phyloP scores from a whole-genome alignment of 2,329 filamentous ascomycete genomes.

The Metarhizium rileyi region DNA sequence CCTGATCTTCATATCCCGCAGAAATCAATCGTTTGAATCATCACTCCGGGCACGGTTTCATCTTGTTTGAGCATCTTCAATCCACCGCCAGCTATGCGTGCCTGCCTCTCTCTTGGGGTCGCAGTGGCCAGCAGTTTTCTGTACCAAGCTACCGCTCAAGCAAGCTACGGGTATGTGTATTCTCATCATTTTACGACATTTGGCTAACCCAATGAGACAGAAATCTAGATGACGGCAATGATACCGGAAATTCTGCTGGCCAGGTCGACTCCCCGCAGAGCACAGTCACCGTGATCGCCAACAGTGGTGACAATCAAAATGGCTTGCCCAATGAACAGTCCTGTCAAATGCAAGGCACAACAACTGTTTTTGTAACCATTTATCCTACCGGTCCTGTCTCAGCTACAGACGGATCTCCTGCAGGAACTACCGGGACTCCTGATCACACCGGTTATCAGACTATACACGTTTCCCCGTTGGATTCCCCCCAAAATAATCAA shows the following conservation, averaged over 20 bases:
- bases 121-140: slow-evolving; percentile 26
- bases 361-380: slow-evolving; percentile 40
- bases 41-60: neutral
- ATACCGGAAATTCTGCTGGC: slow-evolving; percentile 5
- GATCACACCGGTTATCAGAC: slow-evolving; percentile 12
- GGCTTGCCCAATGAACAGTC: slow-evolving; percentile 15
- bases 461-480: slow-evolving; percentile 15
- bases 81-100: slow-evolving; percentile 27
- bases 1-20: slow-evolving; percentile 1
- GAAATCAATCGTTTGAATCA: slow-evolving; percentile 5
- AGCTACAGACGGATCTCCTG: slow-evolving; percentile 4
- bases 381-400: slow-evolving; percentile 21
- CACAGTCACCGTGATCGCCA: slow-evolving; percentile 4
- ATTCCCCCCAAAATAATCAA: slow-evolving; percentile 8
- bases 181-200: neutral
- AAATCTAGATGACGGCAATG: slow-evolving; percentile 8
- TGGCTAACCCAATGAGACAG: slow-evolving; percentile 8
- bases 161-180: slow-evolving; percentile 23
- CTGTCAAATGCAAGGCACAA: slow-evolving; percentile 29
- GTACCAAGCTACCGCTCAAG: slow-evolving; percentile 20
- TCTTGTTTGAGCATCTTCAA: slow-evolving; percentile 1
- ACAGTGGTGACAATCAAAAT: slow-evolving; percentile 4
- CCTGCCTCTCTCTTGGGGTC: slow-evolving; percentile 23
- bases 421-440: slow-evolving; percentile 10
- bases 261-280: slow-evolving; percentile 4